These are phyloP conservation scores for Orobanche coerulescens DNA, from an alignment of 257 asterid species.

Conservation along the genomic window DNA sequence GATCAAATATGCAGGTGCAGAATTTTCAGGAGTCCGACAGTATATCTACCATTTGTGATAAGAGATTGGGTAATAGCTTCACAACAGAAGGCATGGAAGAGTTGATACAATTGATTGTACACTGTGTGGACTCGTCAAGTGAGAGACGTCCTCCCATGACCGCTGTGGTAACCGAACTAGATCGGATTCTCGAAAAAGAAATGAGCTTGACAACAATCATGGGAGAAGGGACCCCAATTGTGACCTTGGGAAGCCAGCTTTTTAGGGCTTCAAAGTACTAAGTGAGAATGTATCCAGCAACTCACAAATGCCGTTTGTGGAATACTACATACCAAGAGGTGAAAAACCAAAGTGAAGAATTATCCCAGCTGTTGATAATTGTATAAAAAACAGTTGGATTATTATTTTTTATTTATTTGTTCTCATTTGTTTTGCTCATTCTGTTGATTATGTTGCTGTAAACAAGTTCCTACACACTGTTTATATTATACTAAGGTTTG, in stretches of 20 bases:
- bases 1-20: slow-evolving; percentile 39
- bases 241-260: slow-evolving; percentile 84
- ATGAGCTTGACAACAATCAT: slow-evolving; percentile 83
- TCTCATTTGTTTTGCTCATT: slow-evolving; percentile 11
- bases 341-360: slow-evolving; percentile 25
- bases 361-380: slow-evolving; percentile 64
- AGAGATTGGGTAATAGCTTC: slow-evolving; percentile 66
- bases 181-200: slow-evolving; percentile 78
- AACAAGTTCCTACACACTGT: slow-evolving; percentile 30
- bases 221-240: slow-evolving; percentile 94
- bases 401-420: slow-evolving; percentile 20
- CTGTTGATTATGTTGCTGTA: slow-evolving; percentile 29
- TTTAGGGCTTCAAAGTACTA: slow-evolving; percentile 58
- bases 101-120: slow-evolving; percentile 48
- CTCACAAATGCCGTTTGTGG: slow-evolving; percentile 28
- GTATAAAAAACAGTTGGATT: slow-evolving; percentile 69
- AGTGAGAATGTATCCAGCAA: slow-evolving; percentile 1
- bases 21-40: slow-evolving; percentile 54
- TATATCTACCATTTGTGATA: slow-evolving; percentile 51
- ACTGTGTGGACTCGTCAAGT: slow-evolving; percentile 58
- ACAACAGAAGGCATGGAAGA: slow-evolving; percentile 86
- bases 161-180: slow-evolving; percentile 64
- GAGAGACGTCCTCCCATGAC: slow-evolving; percentile 76
- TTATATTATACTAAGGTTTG: slow-evolving; percentile 24
- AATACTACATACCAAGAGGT: slow-evolving; percentile 20